Evolutionary conservation across 169 alveolate species (phyloP).

Genomic region (Babesia sp.): DNA sequence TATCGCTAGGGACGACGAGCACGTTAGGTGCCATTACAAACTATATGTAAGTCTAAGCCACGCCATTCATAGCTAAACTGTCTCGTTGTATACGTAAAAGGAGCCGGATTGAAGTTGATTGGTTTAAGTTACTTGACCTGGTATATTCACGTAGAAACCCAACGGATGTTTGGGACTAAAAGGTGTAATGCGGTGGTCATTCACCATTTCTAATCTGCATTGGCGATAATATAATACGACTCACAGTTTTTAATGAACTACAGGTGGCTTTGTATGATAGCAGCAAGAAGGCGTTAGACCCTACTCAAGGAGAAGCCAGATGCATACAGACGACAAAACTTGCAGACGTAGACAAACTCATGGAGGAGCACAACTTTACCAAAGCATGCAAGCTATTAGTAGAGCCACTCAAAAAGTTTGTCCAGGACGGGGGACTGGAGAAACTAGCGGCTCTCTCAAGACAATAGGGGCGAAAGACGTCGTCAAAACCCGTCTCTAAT

Average conservation of each 20-base stretch:
- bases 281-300: not conserved
- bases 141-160: too few species aligned
- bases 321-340: conserved; percentile 12
- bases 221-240: too few species aligned
- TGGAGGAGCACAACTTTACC: conserved; percentile 24
- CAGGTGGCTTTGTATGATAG: conserved; percentile 31
- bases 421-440: conserved; percentile 23
- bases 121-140: too few species aligned
- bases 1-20: conserved; percentile 57
- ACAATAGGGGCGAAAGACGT: not conserved
- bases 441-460: not conserved
- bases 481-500: not conserved
- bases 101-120: too few species aligned
- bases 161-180: too few species aligned
- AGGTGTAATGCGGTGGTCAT: too few species aligned
- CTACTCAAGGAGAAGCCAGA: conserved; percentile 1
- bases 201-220: too few species aligned
- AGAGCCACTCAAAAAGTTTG: conserved; percentile 30
- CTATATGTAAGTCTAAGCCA: conserved; percentile 38
- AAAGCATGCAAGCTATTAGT: conserved; percentile 25
- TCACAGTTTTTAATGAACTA: not conserved
- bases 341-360: conserved; percentile 8
- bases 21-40: conserved; percentile 51
- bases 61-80: too few species aligned
- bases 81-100: too few species aligned